Base-by-base conservation (phyloP, 441 rosid genomes). In the Erodium chrysanthum region DNA sequence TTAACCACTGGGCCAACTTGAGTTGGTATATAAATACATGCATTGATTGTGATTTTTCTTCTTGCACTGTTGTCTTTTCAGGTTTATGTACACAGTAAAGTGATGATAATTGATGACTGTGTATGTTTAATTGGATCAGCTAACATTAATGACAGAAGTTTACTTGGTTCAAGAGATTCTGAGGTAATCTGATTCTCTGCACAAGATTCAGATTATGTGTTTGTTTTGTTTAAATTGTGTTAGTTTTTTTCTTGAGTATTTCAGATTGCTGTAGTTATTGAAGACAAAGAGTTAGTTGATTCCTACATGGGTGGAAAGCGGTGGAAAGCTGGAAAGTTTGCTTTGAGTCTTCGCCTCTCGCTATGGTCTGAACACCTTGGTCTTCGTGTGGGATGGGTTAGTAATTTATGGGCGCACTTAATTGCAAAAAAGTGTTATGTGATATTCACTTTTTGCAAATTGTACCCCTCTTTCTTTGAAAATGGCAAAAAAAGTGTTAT, bases 311-410 rank as follows among this genome's bases (percentile, higher is more conserved):
- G 88, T 71, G 99, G 97, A 71, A 84, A 85, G 65, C 92, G 92
- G 27, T 85, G 96, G 97, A 89, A 89, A 76, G 97, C 97, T 73
- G 99, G 99, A 71, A 91, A 81, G 64, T 89, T 91, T 77, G 61
- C 96, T 64, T 65, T 58, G 67, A 88, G 92, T 77, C 97, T 94
- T 71, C 92, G 99, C 72, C 90, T 87, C 18, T 84, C 99, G 12
- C 79, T 94, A 73, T 94, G 99, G 99, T 85, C 92, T 2, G 99
- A 94, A 75, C 97, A 94, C 83, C 97, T 94, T 68, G 97, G 96
- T 74, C 92, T 91, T 78, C 83, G 48, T 70, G 74, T 73, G 31
- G 89, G 81, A 79, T 88, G 88, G 96, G 99, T 94, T 71, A 69
- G 85, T 71, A 60, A 66, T 65, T 18, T 35, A 12, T 1, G 48